Conservation (phyloP, 2,329 filamentous ascomycete genomes). For the Thielaviopsis ethacetica region DNA sequence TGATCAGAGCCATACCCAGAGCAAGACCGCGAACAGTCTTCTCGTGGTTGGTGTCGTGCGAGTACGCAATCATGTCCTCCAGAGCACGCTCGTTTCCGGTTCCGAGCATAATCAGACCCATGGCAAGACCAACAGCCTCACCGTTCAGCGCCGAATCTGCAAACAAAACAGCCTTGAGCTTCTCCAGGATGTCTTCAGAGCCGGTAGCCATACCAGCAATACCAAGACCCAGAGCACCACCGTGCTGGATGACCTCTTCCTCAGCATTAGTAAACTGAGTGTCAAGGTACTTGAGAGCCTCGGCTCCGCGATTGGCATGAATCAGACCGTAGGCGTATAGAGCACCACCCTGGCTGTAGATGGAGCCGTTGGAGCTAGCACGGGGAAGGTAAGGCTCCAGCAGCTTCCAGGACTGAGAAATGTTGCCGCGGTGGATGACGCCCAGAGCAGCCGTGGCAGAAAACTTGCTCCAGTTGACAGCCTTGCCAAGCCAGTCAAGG, state of each 20-base stretch:
- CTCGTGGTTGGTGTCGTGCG: conserved; percentile 95
- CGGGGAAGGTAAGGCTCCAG: conserved; percentile 86
- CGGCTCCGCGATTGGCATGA: conserved; percentile 91
- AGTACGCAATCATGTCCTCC: conserved; percentile 94
- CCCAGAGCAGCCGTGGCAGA: conserved; percentile 91
- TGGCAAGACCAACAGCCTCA: conserved; percentile 85
- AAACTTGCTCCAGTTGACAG: conserved; percentile 99
- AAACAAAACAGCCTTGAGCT: conserved; percentile 75
- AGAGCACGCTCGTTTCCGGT: conserved; percentile 90
- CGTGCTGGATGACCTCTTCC: conserved; percentile 92
- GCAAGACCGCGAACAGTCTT: conserved; percentile 95
- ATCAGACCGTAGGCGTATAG: conserved; percentile 91
- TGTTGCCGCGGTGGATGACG: conserved; percentile 90
- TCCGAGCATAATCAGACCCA: conserved; percentile 96
- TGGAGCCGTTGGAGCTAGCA: conserved; percentile 62
- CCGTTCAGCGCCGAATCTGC: conserved; percentile 92
- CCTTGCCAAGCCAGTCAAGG: conserved; percentile 93
- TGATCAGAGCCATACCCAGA: conserved; percentile 93
- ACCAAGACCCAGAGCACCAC: conserved; percentile 84
- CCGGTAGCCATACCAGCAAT: conserved; percentile 97
- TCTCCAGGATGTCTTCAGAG: conserved; percentile 77
- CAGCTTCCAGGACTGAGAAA: conserved; percentile 82
- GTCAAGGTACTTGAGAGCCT: conserved; percentile 67
- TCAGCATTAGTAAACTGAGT: conserved; percentile 58
- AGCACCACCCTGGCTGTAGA: conserved; percentile 91